Base-by-base conservation (phyloP, 768 basidiomycete genomes). In the Pleurotus pulmonarius region DNA sequence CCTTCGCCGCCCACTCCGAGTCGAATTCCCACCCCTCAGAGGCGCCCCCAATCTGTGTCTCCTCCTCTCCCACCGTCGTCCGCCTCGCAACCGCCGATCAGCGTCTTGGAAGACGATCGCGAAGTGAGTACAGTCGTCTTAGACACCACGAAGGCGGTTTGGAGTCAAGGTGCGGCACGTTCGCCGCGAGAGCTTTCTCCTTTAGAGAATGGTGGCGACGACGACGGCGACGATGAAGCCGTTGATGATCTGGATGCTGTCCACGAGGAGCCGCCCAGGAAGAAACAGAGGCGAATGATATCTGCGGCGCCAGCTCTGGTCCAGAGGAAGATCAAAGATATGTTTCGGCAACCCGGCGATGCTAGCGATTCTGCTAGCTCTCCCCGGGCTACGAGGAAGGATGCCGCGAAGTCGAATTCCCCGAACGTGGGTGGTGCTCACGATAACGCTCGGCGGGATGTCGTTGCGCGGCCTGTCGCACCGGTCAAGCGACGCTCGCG, bases 101-200 rank as follows among this genome's bases (percentile, higher is more conserved):
- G 54, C 25, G 57, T 56, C n/a, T 55, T 53, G 18, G 49, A 60
- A 26, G 52, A 57, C 2, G 7, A 40, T 7, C 47, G 13, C 24
- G 65, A 22, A 62, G 49, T 12, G 48, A 61, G n/a, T 34, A 12
- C 22, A 41, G 52, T 77, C 57, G 75, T 82, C 3, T 64, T 87
- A 34, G 76, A 73, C 61, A 88, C 87, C 0, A 69, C 74, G 3
- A 67, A 71, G 4, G 80, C 86, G 2, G 63, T 70, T 1, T 88
- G 86, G 71, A 67, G 55, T 34, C 61, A 38, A 29, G 22, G 8
- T 20, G 18, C 40, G 7, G 34, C 40, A 8, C 8, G 1, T 5
- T 13, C 49, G 12, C 12, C 54, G 12, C 9, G 29, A 8, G 8
- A 34, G 9, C 9, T 3, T 34, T 9, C 29, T 11, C 29, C 29